Evolutionary conservation across 495 filamentous ascomycete species (phyloP).

Genomic region (Trichoderma orchidacearum): DNA sequence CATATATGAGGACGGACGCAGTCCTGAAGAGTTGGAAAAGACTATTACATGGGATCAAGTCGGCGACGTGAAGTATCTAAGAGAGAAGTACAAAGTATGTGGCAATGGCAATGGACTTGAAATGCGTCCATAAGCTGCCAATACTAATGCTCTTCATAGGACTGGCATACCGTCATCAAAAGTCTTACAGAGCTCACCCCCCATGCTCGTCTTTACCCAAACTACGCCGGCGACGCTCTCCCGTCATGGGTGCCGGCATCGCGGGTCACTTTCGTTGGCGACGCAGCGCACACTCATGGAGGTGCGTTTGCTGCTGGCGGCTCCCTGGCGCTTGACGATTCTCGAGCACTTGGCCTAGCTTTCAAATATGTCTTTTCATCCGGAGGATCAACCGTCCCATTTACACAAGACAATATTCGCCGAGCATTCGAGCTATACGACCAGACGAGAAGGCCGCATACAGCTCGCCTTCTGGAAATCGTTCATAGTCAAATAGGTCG

Average conservation of each 20-base stretch:
- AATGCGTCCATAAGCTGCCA: not conserved
- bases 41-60: not conserved
- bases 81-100: not conserved
- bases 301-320: constrained; percentile 33
- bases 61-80: not conserved
- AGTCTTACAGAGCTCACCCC: not conserved
- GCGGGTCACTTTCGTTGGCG: constrained; percentile 26
- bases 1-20: not conserved
- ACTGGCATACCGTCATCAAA: not conserved
- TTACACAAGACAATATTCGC: constrained; percentile 7
- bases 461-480: not conserved
- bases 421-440: constrained; percentile 21
- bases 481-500: not conserved
- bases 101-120: not conserved
- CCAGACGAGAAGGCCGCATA: constrained; percentile 16
- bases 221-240: not conserved
- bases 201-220: not conserved
- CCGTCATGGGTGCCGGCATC: not conserved
- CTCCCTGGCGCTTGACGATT: constrained; percentile 32
- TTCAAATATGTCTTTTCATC: constrained; percentile 6
- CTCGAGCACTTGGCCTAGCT: constrained; percentile 10
- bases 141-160: not conserved
- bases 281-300: constrained; percentile 34
- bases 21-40: not conserved
- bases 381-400: not conserved